phyloP scores from a whole-genome alignment of 2,329 filamentous ascomycete genomes.

The Mycocentrospora acerina region DNA sequence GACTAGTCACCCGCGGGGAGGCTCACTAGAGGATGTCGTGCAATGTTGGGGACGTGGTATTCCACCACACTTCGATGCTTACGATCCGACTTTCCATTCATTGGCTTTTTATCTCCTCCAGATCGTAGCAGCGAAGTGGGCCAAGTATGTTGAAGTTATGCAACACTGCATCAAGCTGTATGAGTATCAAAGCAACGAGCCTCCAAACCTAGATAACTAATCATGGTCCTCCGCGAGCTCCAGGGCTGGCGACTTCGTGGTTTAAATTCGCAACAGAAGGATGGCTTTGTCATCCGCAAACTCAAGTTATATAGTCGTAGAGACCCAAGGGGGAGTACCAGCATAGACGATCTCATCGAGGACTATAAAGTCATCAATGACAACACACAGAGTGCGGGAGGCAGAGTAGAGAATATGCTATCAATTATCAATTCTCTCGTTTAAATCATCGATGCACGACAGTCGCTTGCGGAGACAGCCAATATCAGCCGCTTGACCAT shows the following conservation, averaged over 20 bases:
- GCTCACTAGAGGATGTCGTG: too few relatives aligned
- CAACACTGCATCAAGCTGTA: slow-evolving; percentile 16
- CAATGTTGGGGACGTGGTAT: too few relatives aligned
- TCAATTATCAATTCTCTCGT: slow-evolving; percentile 18
- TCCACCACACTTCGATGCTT: too few relatives aligned
- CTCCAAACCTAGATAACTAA: slow-evolving; percentile 15
- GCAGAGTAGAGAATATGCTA: slow-evolving; percentile 14
- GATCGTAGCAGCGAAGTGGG: slow-evolving; percentile 24
- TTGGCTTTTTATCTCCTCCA: slow-evolving; percentile 18
- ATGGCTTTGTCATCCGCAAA: slow-evolving; percentile 4
- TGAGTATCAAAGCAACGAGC: slow-evolving; percentile 16
- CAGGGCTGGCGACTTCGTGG: slow-evolving; percentile 25
- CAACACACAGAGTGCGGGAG: slow-evolving; percentile 5
- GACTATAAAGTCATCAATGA: slow-evolving; percentile 7
- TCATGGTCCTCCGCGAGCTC: slow-evolving; percentile 15
- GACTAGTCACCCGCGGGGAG: too few relatives aligned
- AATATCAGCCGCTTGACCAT: slow-evolving; percentile 20
- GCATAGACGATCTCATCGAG: slow-evolving; percentile 5
- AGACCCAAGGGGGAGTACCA: neutral
- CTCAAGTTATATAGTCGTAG: slow-evolving; percentile 1
- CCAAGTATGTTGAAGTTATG: slow-evolving; percentile 25
- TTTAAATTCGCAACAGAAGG: slow-evolving; percentile 16
- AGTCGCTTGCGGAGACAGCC: slow-evolving; percentile 15
- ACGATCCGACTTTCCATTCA: too few relatives aligned
- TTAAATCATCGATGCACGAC: slow-evolving; percentile 17